Conservation (phyloP, 257 asterid genomes). For the Leonotis leonurus region DNA sequence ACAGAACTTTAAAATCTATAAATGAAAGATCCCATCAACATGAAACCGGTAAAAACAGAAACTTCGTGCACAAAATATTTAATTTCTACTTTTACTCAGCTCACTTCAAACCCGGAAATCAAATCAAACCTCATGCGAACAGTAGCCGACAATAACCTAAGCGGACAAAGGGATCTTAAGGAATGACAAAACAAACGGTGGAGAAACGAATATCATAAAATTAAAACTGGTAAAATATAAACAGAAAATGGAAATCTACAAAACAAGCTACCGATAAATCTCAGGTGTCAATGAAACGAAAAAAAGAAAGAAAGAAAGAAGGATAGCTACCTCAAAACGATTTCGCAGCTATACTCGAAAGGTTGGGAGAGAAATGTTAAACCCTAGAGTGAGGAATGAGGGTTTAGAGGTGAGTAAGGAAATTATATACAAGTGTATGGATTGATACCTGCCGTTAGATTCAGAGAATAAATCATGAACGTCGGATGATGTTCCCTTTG, state of each 20-base stretch:
- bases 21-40: background rate
- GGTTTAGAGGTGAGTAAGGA: conserved; percentile 10
- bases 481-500: background rate
- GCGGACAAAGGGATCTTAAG: background rate
- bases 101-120: background rate
- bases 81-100: background rate
- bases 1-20: too few relatives aligned
- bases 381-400: conserved; percentile 22
- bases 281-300: background rate
- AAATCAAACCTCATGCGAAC: background rate
- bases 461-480: background rate
- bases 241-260: background rate
- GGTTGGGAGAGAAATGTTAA: conserved; percentile 13
- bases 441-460: conserved; percentile 8
- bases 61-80: background rate
- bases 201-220: background rate
- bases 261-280: background rate
- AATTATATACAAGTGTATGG: background rate
- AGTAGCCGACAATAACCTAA: background rate
- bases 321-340: too few relatives aligned
- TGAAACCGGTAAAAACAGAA: background rate
- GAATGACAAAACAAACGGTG: background rate
- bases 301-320: background rate
- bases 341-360: too few relatives aligned
- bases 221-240: background rate